Evolutionary conservation across 2,329 filamentous ascomycete species (phyloP), one percentile per base, ranked within the genome.

Genomic region (Ophiostoma sp.): DNA sequence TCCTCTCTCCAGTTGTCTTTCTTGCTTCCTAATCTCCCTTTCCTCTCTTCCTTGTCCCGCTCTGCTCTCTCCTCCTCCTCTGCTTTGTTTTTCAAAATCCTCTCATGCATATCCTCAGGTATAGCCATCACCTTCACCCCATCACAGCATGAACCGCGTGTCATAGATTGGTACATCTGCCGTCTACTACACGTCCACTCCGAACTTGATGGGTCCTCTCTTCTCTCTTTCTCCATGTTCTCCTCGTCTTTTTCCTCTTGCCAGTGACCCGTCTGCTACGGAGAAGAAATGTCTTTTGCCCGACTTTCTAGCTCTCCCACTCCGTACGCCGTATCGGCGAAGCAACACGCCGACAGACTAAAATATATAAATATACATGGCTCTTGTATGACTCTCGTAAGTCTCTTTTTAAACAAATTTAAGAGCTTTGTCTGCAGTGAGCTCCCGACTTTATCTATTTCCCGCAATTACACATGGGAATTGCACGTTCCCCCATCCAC

Each of bases 401-500:
- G 52, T n/a, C 44, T n/a, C 17, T 48, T n/a, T 39, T 48, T 48
- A 6, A 15, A n/a, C 44, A 48, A n/a, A 10, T 36, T 67, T 41
- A 67, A 57, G 52, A 57, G 52, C 52, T 57, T 57, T 27, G 52
- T 31, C 10, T 57, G 52, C 23, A 27, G n/a, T 57, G 17, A 27
- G 52, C 52, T 23, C 11, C 15, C 52, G 52, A 57, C n/a, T 57
- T 57, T 57, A 52, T 67, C 69, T n/a, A 44, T 41, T 57, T 68
- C 41, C 60, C 33, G 17, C 57, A 68, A 65, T 64, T 67, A 52
- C 54, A 66, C 67, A 66, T 70, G 69, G 67, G 67, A 68, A 65
- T 70, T 71, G 67, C 57, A 44, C 68, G 39, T 67, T 68, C 44
- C 33, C 69, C 69, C 69, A 71, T 68, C 41, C 23, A 35, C 13